These are phyloP conservation scores for Talaromyces albobiverticillius DNA, from an alignment of 2,329 filamentous ascomycete species.

Conservation along the genomic window DNA sequence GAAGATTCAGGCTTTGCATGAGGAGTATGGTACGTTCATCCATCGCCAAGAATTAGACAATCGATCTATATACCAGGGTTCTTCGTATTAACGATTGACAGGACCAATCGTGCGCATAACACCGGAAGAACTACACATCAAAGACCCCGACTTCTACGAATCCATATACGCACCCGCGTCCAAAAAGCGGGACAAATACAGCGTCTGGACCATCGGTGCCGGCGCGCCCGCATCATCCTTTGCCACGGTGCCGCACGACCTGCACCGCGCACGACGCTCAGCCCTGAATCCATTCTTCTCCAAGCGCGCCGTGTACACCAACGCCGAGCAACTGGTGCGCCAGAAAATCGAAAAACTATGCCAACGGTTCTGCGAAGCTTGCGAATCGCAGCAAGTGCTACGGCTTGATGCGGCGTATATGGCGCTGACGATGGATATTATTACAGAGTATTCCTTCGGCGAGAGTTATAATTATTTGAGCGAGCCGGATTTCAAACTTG, in stretches of 20 bases:
- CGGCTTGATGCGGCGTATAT: constrained; percentile 25
- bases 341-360: constrained; percentile 31
- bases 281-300: constrained; percentile 27
- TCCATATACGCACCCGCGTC: constrained; percentile 29
- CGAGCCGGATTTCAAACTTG: constrained; percentile 23
- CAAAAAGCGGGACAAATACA: constrained; percentile 28
- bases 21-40: constrained; percentile 27
- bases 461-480: constrained; percentile 31
- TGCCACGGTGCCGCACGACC: constrained; percentile 21
- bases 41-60: not conserved
- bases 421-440: constrained; percentile 35
- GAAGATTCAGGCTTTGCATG: constrained; percentile 35
- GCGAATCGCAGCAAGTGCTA: constrained; percentile 18
- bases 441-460: constrained; percentile 38
- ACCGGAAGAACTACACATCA: constrained; percentile 34
- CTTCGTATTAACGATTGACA: too few relatives aligned
- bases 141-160: constrained; percentile 32
- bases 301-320: constrained; percentile 34
- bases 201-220: constrained; percentile 17
- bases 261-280: constrained; percentile 25
- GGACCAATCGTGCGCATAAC: constrained; percentile 35
- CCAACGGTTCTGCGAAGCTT: constrained; percentile 22
- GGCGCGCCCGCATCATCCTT: constrained; percentile 21
- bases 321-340: constrained; percentile 38
- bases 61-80: not conserved